Conservation (phyloP, 805 yeast species). For the Hemisphaericaspora nanyangensis region DNA sequence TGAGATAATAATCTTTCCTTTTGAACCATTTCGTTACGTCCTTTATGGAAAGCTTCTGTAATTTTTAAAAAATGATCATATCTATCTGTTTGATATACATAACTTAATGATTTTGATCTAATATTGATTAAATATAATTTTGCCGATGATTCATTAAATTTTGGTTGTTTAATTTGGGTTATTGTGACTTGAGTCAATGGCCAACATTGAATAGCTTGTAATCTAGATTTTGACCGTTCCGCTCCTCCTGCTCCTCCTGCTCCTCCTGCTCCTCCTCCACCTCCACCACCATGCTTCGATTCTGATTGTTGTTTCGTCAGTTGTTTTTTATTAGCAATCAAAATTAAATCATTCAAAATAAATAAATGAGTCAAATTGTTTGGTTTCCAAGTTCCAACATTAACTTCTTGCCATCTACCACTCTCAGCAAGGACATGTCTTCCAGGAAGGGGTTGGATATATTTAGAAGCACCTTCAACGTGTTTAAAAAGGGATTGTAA, state of each 20-base stretch:
- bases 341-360: constrained; percentile 69
- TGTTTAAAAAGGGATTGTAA: constrained; percentile 67
- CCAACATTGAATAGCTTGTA: constrained; percentile 77
- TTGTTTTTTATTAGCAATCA: constrained; percentile 64
- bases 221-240: constrained; percentile 30
- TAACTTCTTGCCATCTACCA: constrained; percentile 82
- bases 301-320: not conserved
- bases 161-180: constrained; percentile 32
- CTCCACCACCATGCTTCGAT: constrained; percentile 5
- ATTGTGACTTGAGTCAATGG: constrained; percentile 60
- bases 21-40: constrained; percentile 48
- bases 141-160: constrained; percentile 17
- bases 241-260: constrained; percentile 21
- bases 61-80: constrained; percentile 54
- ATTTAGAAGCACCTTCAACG: constrained; percentile 89
- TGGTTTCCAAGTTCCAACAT: constrained; percentile 80
- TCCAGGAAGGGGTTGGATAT: constrained; percentile 69
- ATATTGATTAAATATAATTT: constrained; percentile 40
- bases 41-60: constrained; percentile 53
- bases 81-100: constrained; percentile 59
- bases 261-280: constrained; percentile 10
- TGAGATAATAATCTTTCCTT: constrained; percentile 23
- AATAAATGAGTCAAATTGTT: constrained; percentile 72
- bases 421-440: constrained; percentile 78
- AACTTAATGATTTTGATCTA: constrained; percentile 45